Evolutionary conservation across 306 rosid species (phyloP).

Genomic region (Prunus mongolica): DNA sequence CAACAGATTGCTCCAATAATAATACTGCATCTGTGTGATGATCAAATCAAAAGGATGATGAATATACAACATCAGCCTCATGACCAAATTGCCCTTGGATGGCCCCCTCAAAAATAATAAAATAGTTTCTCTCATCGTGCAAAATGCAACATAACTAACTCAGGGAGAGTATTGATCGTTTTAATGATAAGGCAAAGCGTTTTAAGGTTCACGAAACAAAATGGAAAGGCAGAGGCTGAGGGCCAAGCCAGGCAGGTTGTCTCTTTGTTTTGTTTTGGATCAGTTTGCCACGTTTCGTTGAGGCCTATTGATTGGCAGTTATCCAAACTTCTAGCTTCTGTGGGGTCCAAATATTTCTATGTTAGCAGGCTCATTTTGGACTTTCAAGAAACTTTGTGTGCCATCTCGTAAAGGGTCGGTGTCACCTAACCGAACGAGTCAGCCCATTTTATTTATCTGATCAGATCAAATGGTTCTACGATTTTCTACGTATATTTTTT

Average conservation of each 20-base stretch:
- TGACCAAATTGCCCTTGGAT: not conserved
- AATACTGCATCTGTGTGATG: not conserved
- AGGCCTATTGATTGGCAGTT: not conserved
- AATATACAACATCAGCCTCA: not conserved
- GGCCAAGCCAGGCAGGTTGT: not conserved
- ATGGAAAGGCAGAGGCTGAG: not conserved
- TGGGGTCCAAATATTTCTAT: not conserved
- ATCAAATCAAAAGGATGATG: not conserved
- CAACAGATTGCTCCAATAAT: not conserved
- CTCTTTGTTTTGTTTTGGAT: not conserved
- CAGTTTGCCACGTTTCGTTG: not conserved
- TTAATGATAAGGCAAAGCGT: not conserved
- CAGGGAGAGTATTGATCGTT: not conserved
- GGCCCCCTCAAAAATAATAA: not conserved
- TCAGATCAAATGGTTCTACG: not conserved
- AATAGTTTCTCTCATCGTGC: not conserved
- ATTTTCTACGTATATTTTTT: not conserved
- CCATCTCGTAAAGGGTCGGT: not conserved
- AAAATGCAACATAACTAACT: not conserved
- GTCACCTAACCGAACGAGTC: not conserved
- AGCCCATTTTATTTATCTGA: conserved; percentile 1
- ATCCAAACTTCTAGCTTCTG: not conserved
- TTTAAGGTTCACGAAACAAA: conserved; percentile 3
- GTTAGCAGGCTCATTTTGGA: not conserved
- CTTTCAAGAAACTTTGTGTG: not conserved